Evolutionary conservation across 345 rosid genomes (phyloP), one percentile per base, ranked within the genome.

Genomic region (Adansonia digitata): DNA sequence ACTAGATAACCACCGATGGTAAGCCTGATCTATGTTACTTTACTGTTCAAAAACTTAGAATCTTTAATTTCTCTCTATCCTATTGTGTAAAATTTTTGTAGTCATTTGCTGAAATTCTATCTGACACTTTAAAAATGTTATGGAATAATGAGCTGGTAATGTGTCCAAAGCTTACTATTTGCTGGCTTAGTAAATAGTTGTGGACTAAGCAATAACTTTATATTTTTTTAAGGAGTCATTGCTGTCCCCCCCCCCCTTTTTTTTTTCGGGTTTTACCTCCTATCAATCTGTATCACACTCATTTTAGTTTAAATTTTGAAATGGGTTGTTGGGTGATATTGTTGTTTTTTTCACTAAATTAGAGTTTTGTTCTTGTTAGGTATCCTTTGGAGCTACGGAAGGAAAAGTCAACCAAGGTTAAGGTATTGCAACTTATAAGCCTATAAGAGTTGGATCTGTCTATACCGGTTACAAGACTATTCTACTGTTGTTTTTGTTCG

Each of bases 1-100:
- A 78, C 76, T 94, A 82, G 98, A 94, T 86, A 94, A 88, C 83
- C 88, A 83, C 61, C 95, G 98, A 63, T 94, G 98, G 98, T 94
- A 86, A 77, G 85, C 68, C 48, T 49, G 37, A 12, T n/a, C 64
- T 56, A 52, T 37, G 24, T 71, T 22, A 20, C 37, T 31, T 52
- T 67, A 26, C 49, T 48, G 24, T 56, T 20, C 51, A 48, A 31
- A 73, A 18, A 49, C 71, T 42, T 24, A 43, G 51, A 60, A 26
- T 17, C 18, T 15, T 22, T 72, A 53, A 37, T 67, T 68, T 72
- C 51, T 76, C 63, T 40, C 29, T 8, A 20, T 40, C 7, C 71
- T 51, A 49, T 4, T 45, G 60, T 35, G 75, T 27, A 18, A 31
- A 40, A 66, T 0, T 66, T 24, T 22, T 5, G 7, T 68, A 26